phyloP scores from a whole-genome alignment of 768 basidiomycete genomes.

The Mycena filopes region DNA sequence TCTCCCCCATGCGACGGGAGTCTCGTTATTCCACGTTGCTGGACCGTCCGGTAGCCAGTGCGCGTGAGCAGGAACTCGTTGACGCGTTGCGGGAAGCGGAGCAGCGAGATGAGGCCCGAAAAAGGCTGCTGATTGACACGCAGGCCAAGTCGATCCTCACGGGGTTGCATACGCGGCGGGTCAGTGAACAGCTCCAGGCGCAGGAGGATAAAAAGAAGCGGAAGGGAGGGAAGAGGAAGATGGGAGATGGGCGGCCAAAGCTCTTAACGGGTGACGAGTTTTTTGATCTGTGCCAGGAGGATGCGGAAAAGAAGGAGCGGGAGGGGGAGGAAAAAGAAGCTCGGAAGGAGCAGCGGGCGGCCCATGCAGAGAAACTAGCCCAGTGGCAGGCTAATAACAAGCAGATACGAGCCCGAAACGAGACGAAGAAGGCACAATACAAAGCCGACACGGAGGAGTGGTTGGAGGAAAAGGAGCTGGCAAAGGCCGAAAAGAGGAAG shows the following conservation, averaged over 20 bases:
- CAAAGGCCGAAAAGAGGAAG: background rate
- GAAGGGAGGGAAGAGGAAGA: background rate
- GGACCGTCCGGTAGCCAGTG: background rate
- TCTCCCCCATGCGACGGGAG: slow-evolving; percentile 1
- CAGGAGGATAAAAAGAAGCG: background rate
- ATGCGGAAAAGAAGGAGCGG: background rate
- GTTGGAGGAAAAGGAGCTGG: background rate
- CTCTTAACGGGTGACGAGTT: background rate
- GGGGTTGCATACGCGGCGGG: background rate
- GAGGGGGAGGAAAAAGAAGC: background rate
- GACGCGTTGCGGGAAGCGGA: background rate
- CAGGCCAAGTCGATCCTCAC: background rate
- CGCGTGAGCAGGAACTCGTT: background rate
- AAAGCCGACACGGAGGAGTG: background rate
- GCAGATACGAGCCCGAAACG: background rate
- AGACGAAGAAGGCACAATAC: background rate
- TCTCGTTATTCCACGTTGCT: slow-evolving; percentile 2
- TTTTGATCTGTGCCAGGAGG: background rate
- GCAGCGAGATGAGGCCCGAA: background rate
- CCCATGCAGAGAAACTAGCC: background rate
- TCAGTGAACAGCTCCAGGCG: background rate
- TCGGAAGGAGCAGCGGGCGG: background rate
- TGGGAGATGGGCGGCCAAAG: background rate
- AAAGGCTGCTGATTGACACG: background rate
- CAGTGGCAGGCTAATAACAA: background rate